Evolutionary conservation across 2,329 filamentous ascomycete species (phyloP), one percentile per base, ranked within the genome.

Genomic region (Atkinsonella hypoxylon): DNA sequence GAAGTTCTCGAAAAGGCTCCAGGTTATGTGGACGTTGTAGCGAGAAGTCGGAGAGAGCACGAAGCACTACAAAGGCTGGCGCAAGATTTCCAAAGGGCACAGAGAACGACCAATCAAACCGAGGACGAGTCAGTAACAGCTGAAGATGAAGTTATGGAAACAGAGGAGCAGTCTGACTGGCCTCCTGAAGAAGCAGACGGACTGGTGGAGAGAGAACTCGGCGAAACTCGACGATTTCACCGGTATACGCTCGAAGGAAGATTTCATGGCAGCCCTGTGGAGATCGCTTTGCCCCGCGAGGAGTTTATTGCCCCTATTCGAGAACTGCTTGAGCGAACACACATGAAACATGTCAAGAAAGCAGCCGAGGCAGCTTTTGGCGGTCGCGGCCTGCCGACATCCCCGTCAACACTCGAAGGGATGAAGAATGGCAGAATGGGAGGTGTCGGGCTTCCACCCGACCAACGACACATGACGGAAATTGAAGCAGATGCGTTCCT

Each of bases 401-500:
- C 89, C 1, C 82, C 86, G 1, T 77, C 82, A 1, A 90, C 86
- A 2, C 83, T 86, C 0, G 68, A 70, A 32, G 70, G 74, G 15
- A 77, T 69, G 59, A 78, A 69, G 59, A 76, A 69, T 32, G 69
- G 77, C 32, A 74, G 77, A 15, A 85, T 88, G 70, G 79, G 77
- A 54, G 73, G 79, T 0, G 79, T 90, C 30, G 74, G 78, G 1
- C 67, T 90, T 43, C 74, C 81, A 50, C 79, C 84, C 0, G 74
- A 75, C 17, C 78, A 86, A 55, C 70, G 74, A 53, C 76, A 75
- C 41, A 88, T 91, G 85, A 76, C 75, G 2, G 78, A 86, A 50
- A 87, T 90, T 48, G 83, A 90, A 57, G 84, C 82, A 1, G 85
- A 91, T 67, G 77, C 79, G 4, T 90, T 83, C 61, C 69, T 90